These are phyloP conservation scores for Kuraishia molischiana DNA, from an alignment of 805 yeast genomes.

Conservation along the genomic window DNA sequence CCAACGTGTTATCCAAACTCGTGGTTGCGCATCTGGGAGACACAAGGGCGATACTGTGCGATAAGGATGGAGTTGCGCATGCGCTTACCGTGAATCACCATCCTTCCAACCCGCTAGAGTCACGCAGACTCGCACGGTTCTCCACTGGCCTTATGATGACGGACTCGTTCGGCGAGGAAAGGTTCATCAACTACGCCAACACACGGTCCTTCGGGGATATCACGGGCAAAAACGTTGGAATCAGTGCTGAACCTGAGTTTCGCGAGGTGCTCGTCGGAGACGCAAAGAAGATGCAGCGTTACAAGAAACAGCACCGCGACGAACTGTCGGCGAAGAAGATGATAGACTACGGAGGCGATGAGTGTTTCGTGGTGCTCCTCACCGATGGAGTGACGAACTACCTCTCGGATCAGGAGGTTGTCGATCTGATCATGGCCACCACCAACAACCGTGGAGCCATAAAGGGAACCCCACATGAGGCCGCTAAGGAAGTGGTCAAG, in stretches of 20 bases:
- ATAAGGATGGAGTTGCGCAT: constrained; percentile 69
- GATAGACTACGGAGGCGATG: constrained; percentile 66
- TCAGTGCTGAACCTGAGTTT: constrained; percentile 89
- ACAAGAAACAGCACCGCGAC: constrained; percentile 13
- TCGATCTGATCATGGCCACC: constrained; percentile 73
- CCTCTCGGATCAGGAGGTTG: constrained; percentile 83
- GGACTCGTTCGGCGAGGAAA: constrained; percentile 88
- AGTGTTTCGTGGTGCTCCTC: constrained; percentile 71
- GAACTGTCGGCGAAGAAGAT: constrained; percentile 10
- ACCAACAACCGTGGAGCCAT: constrained; percentile 52
- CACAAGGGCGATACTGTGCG: constrained; percentile 80
- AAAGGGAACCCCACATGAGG: constrained; percentile 72
- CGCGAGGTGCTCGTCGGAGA: constrained; percentile 62
- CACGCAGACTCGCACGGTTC: constrained; percentile 56
- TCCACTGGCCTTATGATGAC: constrained; percentile 58
- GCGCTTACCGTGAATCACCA: constrained; percentile 76
- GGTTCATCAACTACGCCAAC: constrained; percentile 75
- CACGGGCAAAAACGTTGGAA: constrained; percentile 71
- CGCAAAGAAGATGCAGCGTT: constrained; percentile 25
- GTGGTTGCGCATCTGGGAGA: constrained; percentile 91
- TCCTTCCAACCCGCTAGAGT: constrained; percentile 75
- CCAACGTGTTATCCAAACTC: constrained; percentile 55
- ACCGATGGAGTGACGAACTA: constrained; percentile 84
- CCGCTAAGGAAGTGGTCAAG: constrained; percentile 77
- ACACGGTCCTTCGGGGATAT: constrained; percentile 92